These are phyloP conservation scores for Kodamaea alishanica DNA, from an alignment of 1,139 yeast genomes.

Conservation along the genomic window DNA sequence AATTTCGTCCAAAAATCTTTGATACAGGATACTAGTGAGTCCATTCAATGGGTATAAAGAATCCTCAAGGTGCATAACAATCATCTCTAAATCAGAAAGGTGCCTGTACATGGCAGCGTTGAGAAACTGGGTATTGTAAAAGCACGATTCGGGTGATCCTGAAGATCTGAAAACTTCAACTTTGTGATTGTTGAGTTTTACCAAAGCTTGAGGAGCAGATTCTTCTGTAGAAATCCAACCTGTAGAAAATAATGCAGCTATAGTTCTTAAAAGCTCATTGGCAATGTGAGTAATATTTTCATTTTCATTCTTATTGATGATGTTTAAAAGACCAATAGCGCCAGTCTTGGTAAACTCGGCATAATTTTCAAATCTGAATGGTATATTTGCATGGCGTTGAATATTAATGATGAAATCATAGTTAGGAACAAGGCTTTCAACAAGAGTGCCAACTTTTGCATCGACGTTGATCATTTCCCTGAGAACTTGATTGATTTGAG, in stretches of 20 bases:
- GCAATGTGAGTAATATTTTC: not conserved
- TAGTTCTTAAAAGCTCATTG: not conserved
- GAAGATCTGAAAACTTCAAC: not conserved
- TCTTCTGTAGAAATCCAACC: conserved; percentile 2
- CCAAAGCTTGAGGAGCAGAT: not conserved
- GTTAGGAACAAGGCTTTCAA: not conserved
- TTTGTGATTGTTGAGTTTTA: not conserved
- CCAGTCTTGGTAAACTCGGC: not conserved
- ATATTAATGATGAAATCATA: not conserved
- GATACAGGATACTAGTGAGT: no score
- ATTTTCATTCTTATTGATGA: not conserved
- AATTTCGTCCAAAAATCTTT: no score
- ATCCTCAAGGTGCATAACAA: no score
- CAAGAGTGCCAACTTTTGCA: no score
- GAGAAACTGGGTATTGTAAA: no score
- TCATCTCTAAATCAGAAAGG: no score
- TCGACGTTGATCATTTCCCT: no score
- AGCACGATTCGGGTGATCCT: no score
- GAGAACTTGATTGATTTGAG: no score
- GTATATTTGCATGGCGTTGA: not conserved
- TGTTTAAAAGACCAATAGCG: not conserved
- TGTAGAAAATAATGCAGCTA: not conserved
- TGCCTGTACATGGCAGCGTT: no score
- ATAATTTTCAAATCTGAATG: not conserved
- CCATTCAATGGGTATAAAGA: no score